Percentiles rank a stretch among this genome's conserved stretches.
Conservation (phyloP, 495 filamentous ascomycete genomes). For the Aspergillus incahuasiensis region DNA sequence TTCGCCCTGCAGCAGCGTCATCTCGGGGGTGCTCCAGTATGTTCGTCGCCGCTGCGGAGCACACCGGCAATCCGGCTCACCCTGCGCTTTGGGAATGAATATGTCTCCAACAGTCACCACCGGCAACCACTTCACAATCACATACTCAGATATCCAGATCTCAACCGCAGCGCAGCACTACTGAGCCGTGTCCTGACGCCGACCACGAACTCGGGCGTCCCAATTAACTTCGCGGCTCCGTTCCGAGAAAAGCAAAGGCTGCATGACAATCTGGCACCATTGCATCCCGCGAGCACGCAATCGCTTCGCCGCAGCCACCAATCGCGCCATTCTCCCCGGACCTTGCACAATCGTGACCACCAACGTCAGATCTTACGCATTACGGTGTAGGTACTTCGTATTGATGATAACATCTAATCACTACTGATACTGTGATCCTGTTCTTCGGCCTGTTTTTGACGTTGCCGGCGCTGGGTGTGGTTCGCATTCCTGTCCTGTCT, state of each 20-base stretch:
- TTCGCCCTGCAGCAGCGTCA: neutral
- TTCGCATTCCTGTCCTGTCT: no score
- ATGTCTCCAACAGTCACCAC: no score
- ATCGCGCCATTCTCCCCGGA: neutral
- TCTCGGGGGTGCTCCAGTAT: neutral
- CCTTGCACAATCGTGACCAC: neutral
- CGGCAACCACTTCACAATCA: no score
- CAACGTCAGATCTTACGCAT: neutral
- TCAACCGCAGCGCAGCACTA: no score
- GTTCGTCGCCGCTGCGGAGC: neutral
- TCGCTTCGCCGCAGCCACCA: neutral
- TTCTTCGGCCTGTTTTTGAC: neutral
- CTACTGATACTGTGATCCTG: no score
- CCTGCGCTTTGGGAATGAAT: no score
- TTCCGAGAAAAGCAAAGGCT: constrained; percentile 4
- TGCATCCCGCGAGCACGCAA: constrained; percentile 26
- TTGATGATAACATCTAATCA: neutral
- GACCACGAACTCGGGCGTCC: neutral
- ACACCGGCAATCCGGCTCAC: neutral
- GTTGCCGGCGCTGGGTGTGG: no score
- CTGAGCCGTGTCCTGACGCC: no score
- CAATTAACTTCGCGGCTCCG: constrained; percentile 1
- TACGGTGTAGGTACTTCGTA: neutral
- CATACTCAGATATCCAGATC: no score
- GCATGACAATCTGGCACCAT: constrained; percentile 27